phyloP scores from a whole-genome alignment of 2,329 filamentous ascomycete species.

The Thielaviopsis cerberus region DNA sequence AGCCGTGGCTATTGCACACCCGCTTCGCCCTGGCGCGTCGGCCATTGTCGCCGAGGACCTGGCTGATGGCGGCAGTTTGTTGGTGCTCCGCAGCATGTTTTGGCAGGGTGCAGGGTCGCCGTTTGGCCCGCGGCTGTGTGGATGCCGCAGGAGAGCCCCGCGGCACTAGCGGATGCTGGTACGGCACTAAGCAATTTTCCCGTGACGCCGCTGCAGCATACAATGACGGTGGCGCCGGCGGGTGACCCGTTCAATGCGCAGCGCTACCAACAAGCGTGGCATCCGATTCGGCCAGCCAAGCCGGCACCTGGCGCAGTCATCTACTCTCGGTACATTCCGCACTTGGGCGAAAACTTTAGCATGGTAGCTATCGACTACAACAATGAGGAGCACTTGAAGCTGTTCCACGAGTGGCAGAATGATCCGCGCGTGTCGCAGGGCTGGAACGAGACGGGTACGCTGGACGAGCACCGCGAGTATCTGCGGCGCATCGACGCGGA shows the following conservation, averaged over 20 bases:
- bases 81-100: slow-evolving; percentile 36
- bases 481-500: slow-evolving; percentile 49
- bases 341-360: slow-evolving; percentile 58
- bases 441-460: slow-evolving; percentile 62
- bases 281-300: slow-evolving; percentile 55
- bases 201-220: slow-evolving; percentile 30
- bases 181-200: slow-evolving; percentile 28
- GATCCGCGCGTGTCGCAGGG: slow-evolving; percentile 63
- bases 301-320: slow-evolving; percentile 49
- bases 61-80: slow-evolving; percentile 18
- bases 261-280: slow-evolving; percentile 36
- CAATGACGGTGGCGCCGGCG: slow-evolving; percentile 21
- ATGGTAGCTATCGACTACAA: slow-evolving; percentile 55
- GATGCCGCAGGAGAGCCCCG: slow-evolving; percentile 29
- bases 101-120: slow-evolving; percentile 55
- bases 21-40: slow-evolving; percentile 20
- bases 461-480: slow-evolving; percentile 58
- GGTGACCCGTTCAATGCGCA: slow-evolving; percentile 24
- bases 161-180: slow-evolving; percentile 18
- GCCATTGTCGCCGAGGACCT: slow-evolving; percentile 11
- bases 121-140: slow-evolving; percentile 43
- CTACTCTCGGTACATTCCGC: slow-evolving; percentile 63
- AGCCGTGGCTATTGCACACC: slow-evolving; percentile 32
- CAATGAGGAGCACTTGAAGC: slow-evolving; percentile 41
- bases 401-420: slow-evolving; percentile 71